Evolutionary conservation across 106 monocot species (phyloP).

Genomic region (Allium cepa): DNA sequence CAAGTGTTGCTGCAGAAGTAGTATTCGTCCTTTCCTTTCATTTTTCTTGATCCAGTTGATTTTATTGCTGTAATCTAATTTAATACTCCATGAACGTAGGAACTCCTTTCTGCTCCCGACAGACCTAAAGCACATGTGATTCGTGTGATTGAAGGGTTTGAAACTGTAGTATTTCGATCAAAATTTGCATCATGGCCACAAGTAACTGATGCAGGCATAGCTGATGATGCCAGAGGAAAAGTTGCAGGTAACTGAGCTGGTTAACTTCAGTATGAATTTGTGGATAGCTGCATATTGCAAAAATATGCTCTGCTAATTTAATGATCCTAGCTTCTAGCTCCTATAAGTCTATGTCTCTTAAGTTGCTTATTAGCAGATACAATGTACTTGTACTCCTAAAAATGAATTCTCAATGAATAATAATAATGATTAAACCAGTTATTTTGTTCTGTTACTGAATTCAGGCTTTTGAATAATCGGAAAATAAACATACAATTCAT

Average conservation of each 20-base stretch:
- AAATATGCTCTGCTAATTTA: too few species aligned
- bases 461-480: too few species aligned
- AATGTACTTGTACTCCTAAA: too few species aligned
- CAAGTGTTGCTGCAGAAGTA: constrained; percentile 86
- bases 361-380: too few species aligned
- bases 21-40: constrained; percentile 3
- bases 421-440: too few species aligned
- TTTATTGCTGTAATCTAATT: constrained; percentile 2
- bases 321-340: too few species aligned
- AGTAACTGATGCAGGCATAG: constrained; percentile 49
- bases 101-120: constrained; percentile 36
- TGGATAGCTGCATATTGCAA: too few species aligned
- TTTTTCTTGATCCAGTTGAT: background rate
- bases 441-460: too few species aligned
- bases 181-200: constrained; percentile 78
- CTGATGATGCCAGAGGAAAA: constrained; percentile 94
- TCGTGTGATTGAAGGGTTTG: constrained; percentile 91
- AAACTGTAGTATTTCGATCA: constrained; percentile 60
- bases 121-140: constrained; percentile 53
- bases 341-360: too few species aligned
- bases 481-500: too few species aligned
- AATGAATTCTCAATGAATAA: too few species aligned
- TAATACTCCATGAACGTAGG: constrained; percentile 19
- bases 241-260: constrained; percentile 56
- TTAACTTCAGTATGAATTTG: background rate